Percentiles rank a stretch among this genome's conserved stretches.
Evolutionary conservation across 805 yeast genomes (phyloP).

Genomic region (Candida argentea): DNA sequence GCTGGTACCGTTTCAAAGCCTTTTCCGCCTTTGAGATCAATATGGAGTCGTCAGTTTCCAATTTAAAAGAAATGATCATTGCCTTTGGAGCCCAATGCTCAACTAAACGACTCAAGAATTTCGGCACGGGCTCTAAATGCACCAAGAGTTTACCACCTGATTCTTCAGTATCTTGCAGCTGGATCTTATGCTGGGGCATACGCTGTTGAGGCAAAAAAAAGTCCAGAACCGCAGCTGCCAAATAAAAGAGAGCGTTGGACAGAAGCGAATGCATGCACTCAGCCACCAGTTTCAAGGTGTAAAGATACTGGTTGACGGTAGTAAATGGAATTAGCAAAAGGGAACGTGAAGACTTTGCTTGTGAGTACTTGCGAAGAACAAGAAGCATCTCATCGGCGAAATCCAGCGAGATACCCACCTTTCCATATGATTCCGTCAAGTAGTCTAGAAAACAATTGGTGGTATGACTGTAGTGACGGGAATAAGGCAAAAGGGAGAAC

Average conservation of each 20-base stretch:
- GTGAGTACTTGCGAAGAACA: constrained; percentile 45
- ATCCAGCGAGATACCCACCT: constrained; percentile 50
- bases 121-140: constrained; percentile 92
- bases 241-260: constrained; percentile 58
- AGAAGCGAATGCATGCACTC: constrained; percentile 46
- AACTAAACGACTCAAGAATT: constrained; percentile 77
- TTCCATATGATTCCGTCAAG: constrained; percentile 48
- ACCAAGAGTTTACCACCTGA: constrained; percentile 65
- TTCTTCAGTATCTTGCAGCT: constrained; percentile 55
- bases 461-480: constrained; percentile 81
- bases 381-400: constrained; percentile 52
- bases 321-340: constrained; percentile 80
- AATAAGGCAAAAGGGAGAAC: constrained; percentile 82
- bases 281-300: constrained; percentile 65
- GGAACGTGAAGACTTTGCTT: constrained; percentile 39
- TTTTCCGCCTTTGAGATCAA: constrained; percentile 64
- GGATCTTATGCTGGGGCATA: constrained; percentile 91
- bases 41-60: constrained; percentile 75
- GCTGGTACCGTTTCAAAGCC: constrained; percentile 79
- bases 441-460: constrained; percentile 82
- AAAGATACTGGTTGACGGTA: constrained; percentile 88
- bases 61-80: constrained; percentile 87
- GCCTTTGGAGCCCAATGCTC: constrained; percentile 94
- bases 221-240: constrained; percentile 98
- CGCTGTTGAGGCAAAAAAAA: constrained; percentile 82